A percentile compares a stretch with the other conserved stretches of the same genome.
These are phyloP conservation scores for Phyllosticta citriasiana DNA, from an alignment of 2,329 filamentous ascomycete species.

Conservation along the genomic window DNA sequence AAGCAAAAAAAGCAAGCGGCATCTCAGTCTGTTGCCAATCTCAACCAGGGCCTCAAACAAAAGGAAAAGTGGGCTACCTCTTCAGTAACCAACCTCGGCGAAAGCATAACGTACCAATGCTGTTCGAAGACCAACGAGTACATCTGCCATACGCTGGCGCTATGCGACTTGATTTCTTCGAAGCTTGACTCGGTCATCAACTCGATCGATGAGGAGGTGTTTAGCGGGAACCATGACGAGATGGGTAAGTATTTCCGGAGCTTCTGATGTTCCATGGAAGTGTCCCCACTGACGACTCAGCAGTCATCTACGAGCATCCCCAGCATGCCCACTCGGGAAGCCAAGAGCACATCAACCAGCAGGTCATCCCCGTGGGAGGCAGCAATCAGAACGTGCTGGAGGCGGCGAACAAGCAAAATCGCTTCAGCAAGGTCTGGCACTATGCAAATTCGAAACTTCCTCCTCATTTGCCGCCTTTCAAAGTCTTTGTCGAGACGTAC, in stretches of 20 bases:
- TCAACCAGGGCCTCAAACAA: slow-evolving; percentile 1
- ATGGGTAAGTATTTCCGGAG: slow-evolving; percentile 29
- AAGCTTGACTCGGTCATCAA: slow-evolving; percentile 62
- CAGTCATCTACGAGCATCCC: slow-evolving; percentile 9
- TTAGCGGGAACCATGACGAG: slow-evolving; percentile 41
- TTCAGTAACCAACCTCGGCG: slow-evolving; percentile 4
- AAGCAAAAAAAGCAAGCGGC: slow-evolving; percentile 1
- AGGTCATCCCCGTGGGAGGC: neutral
- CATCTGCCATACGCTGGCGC: slow-evolving; percentile 30
- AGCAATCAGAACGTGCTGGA: neutral
- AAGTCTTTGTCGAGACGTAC: slow-evolving; percentile 57
- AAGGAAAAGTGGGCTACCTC: slow-evolving; percentile 1
- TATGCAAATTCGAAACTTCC: slow-evolving; percentile 72
- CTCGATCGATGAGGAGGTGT: slow-evolving; percentile 56
- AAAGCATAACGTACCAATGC: neutral
- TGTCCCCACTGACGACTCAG: neutral
- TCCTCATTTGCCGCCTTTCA: slow-evolving; percentile 54
- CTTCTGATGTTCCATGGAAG: neutral
- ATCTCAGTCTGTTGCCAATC: slow-evolving; percentile 1
- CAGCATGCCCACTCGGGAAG: neutral
- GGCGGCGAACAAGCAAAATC: slow-evolving; percentile 30
- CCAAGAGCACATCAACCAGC: neutral
- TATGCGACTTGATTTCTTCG: slow-evolving; percentile 51
- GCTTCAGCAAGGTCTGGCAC: slow-evolving; percentile 66
- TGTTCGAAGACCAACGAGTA: slow-evolving; percentile 24